Evolutionary conservation across 768 basidiomycete genomes (phyloP).

Genomic region (Amanita rimosa): DNA sequence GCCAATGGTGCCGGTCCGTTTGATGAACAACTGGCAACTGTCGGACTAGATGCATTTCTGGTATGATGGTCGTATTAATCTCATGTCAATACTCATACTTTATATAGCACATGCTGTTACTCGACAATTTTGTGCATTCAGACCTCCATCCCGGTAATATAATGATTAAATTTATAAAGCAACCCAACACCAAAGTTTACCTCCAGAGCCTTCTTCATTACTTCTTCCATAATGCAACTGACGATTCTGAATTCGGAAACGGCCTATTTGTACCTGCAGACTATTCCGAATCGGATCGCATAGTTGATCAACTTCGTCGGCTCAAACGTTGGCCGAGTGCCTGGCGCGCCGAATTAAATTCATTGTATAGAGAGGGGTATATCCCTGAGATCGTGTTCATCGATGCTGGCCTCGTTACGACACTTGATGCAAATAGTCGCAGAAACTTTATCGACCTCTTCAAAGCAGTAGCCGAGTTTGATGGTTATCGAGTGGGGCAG

Average conservation of each 20-base stretch:
- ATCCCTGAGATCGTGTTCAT: slow-evolving; percentile 94
- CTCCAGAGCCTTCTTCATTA: slow-evolving; percentile 48
- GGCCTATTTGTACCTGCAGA: slow-evolving; percentile 21
- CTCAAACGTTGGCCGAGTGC: slow-evolving; percentile 44
- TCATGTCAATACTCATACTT: background rate
- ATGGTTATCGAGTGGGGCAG: slow-evolving; percentile 90
- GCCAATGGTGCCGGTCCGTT: slow-evolving; percentile 88
- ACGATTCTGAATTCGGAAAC: slow-evolving; percentile 11
- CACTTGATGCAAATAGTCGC: slow-evolving; percentile 72
- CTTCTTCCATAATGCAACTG: slow-evolving; percentile 27
- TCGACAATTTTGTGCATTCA: slow-evolving; percentile 96
- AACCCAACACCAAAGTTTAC: slow-evolving; percentile 56
- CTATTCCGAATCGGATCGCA: slow-evolving; percentile 41
- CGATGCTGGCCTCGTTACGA: slow-evolving; percentile 91
- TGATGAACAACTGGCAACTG: slow-evolving; percentile 80
- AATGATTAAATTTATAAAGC: slow-evolving; percentile 94
- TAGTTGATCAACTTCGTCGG: slow-evolving; percentile 59
- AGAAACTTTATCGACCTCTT: slow-evolving; percentile 95
- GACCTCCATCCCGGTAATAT: slow-evolving; percentile 93
- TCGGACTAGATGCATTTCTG: slow-evolving; percentile 91
- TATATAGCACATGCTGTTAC: slow-evolving; percentile 85
- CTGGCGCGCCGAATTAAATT: slow-evolving; percentile 63
- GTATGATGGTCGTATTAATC: slow-evolving; percentile 30
- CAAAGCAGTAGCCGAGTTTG: slow-evolving; percentile 90
- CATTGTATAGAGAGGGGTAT: slow-evolving; percentile 60